A percentile compares a stretch with the other conserved stretches of the same genome.
Evolutionary conservation across 2,329 filamentous ascomycete species (phyloP).

Genomic region (Coniosporium tulheliwenetii): DNA sequence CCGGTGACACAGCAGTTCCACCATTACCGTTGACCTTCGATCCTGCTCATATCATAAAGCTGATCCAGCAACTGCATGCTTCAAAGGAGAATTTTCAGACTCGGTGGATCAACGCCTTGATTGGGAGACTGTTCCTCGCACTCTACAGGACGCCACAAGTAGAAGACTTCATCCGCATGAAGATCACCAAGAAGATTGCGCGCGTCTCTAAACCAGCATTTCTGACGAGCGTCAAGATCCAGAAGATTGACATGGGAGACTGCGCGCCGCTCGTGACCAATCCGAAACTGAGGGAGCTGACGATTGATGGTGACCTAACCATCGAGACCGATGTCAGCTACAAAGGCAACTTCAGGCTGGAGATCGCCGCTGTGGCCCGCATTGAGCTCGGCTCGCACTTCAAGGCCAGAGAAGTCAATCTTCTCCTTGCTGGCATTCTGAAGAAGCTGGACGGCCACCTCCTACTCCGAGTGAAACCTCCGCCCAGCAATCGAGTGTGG

Average conservation of each 20-base stretch:
- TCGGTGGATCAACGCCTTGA: conserved; percentile 82
- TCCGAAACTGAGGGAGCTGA: conserved; percentile 73
- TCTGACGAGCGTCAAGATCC: conserved; percentile 69
- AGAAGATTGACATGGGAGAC: conserved; percentile 72
- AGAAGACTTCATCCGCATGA: conserved; percentile 62
- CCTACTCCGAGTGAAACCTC: conserved; percentile 78
- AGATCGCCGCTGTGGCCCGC: conserved; percentile 82
- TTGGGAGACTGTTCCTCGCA: conserved; percentile 77
- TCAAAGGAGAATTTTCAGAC: conserved; percentile 83
- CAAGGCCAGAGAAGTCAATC: conserved; percentile 77
- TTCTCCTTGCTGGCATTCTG: conserved; percentile 72
- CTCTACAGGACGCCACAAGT: conserved; percentile 74
- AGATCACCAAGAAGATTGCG: conserved; percentile 92
- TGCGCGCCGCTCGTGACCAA: conserved; percentile 81
- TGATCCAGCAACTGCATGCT: conserved; percentile 82
- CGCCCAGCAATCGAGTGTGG: conserved; percentile 93
- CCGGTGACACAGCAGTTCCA: conserved; percentile 38
- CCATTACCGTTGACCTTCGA: conserved; percentile 66
- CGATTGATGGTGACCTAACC: conserved; percentile 77
- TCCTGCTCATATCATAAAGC: conserved; percentile 68
- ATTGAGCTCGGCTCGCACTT: conserved; percentile 82
- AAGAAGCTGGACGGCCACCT: conserved; percentile 76
- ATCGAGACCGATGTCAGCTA: conserved; percentile 82
- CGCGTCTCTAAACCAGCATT: conserved; percentile 85
- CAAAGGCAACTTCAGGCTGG: conserved; percentile 73